A percentile compares a stretch with the other conserved stretches of the same genome.
phyloP scores from a whole-genome alignment of 2,329 filamentous ascomycete genomes.

The Microascus cirrosus region DNA sequence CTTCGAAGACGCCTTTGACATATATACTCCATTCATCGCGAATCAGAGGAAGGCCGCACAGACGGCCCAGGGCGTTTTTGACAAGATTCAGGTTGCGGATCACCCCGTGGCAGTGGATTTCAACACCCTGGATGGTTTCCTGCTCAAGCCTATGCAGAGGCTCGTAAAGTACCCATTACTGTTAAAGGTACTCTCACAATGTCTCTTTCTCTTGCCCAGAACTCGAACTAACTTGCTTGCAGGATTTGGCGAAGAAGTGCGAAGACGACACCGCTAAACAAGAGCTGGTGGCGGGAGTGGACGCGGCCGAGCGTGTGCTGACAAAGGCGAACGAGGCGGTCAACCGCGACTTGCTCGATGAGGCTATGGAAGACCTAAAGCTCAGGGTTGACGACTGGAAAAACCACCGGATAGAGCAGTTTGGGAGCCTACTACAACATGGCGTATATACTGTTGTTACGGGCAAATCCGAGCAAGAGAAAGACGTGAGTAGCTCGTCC shows the following conservation, averaged over 20 bases:
- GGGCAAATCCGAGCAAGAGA: conserved; percentile 77
- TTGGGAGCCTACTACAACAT: conserved; percentile 78
- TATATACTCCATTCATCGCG: conserved; percentile 94
- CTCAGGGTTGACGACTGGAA: conserved; percentile 94
- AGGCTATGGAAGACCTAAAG: conserved; percentile 74
- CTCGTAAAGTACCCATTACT: conserved; percentile 90
- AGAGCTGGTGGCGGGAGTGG: conserved; percentile 67
- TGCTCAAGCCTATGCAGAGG: conserved; percentile 93
- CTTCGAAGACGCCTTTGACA: conserved; percentile 78
- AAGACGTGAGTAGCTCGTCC: conserved; percentile 55
- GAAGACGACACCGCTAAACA: conserved; percentile 59
- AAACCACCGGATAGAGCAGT: conserved; percentile 78
- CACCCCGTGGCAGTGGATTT: conserved; percentile 77
- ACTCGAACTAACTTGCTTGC: conserved; percentile 3
- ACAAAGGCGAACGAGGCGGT: conserved; percentile 84
- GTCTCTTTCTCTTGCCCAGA: background rate
- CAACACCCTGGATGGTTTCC: conserved; percentile 79
- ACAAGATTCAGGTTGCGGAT: conserved; percentile 68
- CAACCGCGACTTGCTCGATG: conserved; percentile 72
- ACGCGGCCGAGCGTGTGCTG: conserved; percentile 71
- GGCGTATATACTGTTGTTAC: conserved; percentile 90
- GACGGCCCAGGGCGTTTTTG: conserved; percentile 74
- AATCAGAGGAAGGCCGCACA: conserved; percentile 88
- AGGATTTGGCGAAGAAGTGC: conserved; percentile 82
- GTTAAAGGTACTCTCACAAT: conserved; percentile 51